Base-by-base conservation (phyloP, 2,329 filamentous ascomycete genomes). In the Aspergillus flavus region DNA sequence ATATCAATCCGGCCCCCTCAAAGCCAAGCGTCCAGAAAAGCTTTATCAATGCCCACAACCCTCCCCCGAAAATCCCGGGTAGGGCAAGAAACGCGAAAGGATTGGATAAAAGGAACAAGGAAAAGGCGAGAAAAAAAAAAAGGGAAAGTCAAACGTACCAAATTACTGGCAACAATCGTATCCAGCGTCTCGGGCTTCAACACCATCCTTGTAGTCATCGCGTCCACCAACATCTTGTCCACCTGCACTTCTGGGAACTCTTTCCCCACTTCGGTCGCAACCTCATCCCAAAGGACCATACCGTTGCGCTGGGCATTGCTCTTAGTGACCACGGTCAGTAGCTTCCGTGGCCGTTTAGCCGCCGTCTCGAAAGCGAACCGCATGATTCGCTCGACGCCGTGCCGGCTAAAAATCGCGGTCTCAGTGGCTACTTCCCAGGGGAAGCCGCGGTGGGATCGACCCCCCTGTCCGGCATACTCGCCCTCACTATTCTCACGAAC, bases 231-330 rank as follows among this genome's bases (percentile, higher is more conserved):
- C 85, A 89, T 89, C 80, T 89, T 89, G 63, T 89, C 87, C 52
- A 83, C 79, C 32, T 80, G 82, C 2, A 90, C 87, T 67, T 89
- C 86, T 0, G 84, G 84, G 67, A 86, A 90, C 6, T 88, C 85
- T 62, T 77, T 80, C 0, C 82, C 81, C 2, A 89, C 83, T 30
- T 82, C 79, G 0, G 75, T 76, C 0, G 86, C 86, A 12, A 89
- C 81, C 68, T 89, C 86, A 69, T 90, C 87, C 88, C 87, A 90
- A 62, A 90, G 81, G 0, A 90, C 87, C 87, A 90, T 88, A 0
- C 87, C 87, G 59, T 89, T 88, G 0, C 87, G 80, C 74, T 89
- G 87, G 0, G 87, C 87, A 71, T 90, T 90, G 52, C 84, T 87
- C 77, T 90, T 90, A 0, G 87, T 89, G 3, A 89, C 87, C 1